Evolutionary conservation across 2,329 filamentous ascomycete genomes (phyloP).

Genomic region (Madurella mycetomatis): DNA sequence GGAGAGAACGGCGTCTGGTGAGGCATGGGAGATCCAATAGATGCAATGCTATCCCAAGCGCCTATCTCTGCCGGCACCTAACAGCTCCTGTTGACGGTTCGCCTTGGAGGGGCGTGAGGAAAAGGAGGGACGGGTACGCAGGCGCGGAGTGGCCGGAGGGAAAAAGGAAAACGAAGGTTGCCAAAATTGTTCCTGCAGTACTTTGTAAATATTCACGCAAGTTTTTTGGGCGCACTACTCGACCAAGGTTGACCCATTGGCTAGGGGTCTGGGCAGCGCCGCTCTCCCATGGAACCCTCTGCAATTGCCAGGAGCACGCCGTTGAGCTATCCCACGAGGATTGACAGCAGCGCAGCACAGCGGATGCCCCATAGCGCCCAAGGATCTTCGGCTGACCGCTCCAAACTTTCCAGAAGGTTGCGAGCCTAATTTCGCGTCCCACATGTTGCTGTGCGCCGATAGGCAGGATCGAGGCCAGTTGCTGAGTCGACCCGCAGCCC

Average conservation of each 20-base stretch:
- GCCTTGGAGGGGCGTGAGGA: constrained; percentile 4
- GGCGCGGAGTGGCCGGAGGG: neutral
- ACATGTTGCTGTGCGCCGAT: constrained; percentile 12
- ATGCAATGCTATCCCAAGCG: constrained; percentile 15
- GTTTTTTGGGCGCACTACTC: neutral
- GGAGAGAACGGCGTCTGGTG: constrained; percentile 18
- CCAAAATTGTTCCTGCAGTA: neutral
- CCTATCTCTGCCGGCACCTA: constrained; percentile 1
- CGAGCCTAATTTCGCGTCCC: constrained; percentile 23
- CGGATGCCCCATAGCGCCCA: neutral
- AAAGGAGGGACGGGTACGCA: constrained; percentile 2
- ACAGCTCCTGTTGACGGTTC: constrained; percentile 1
- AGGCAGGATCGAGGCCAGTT: constrained; percentile 15
- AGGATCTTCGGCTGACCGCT: constrained; percentile 15
- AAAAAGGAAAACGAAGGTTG: neutral
- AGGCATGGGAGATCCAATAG: constrained; percentile 15
- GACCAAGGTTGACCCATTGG: constrained; percentile 6
- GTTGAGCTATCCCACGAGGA: neutral
- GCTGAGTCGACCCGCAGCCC: constrained; percentile 4
- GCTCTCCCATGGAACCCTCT: neutral
- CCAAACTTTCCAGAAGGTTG: constrained; percentile 12
- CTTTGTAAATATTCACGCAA: constrained; percentile 16
- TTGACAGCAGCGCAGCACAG: neutral
- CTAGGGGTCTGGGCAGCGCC: neutral
- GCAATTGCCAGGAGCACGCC: constrained; percentile 6